Evolutionary conservation across 768 basidiomycete genomes (phyloP).

Genomic region (Paxillus ammoniavirescens): DNA sequence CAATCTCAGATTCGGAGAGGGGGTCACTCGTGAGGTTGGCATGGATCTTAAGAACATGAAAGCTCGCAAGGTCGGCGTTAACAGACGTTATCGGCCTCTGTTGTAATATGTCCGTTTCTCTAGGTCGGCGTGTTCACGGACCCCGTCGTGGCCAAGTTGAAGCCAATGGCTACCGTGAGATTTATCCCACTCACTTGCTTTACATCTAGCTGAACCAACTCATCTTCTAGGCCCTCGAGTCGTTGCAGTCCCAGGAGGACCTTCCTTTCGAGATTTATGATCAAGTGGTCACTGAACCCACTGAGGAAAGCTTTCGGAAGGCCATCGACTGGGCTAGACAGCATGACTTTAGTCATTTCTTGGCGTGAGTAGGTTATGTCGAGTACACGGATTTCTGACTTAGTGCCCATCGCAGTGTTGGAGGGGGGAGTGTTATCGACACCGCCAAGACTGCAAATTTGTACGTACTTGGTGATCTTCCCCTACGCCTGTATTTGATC

Average conservation of each 20-base stretch:
- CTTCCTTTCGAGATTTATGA: slow-evolving; percentile 83
- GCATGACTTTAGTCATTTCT: slow-evolving; percentile 90
- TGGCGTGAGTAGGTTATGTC: slow-evolving; percentile 59
- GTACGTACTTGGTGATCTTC: slow-evolving; percentile 37
- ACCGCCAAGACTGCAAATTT: slow-evolving; percentile 95
- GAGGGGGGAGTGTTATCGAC: slow-evolving; percentile 94
- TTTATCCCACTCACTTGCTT: not conserved
- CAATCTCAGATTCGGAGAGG: slow-evolving; percentile 86
- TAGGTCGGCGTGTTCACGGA: slow-evolving; percentile 96
- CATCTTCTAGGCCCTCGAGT: slow-evolving; percentile 60
- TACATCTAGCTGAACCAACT: not conserved
- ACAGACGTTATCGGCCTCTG: not conserved
- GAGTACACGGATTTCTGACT: slow-evolving; percentile 1
- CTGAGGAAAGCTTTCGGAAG: slow-evolving; percentile 83
- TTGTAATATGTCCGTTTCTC: slow-evolving; percentile 5
- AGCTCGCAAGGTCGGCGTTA: slow-evolving; percentile 64
- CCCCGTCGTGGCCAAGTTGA: slow-evolving; percentile 74
- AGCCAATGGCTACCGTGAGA: slow-evolving; percentile 78
- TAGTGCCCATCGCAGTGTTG: slow-evolving; percentile 51
- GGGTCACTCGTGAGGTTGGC: slow-evolving; percentile 86
- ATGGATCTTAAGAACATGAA: slow-evolving; percentile 96
- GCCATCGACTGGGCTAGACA: slow-evolving; percentile 87
- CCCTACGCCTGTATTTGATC: not conserved
- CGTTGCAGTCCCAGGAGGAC: slow-evolving; percentile 74
- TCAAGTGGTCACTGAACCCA: slow-evolving; percentile 84